A percentile compares a stretch with the other conserved stretches of the same genome.
Evolutionary conservation across 352 stramenopile species (phyloP).

Genomic region (Globisporangium radiosum): DNA sequence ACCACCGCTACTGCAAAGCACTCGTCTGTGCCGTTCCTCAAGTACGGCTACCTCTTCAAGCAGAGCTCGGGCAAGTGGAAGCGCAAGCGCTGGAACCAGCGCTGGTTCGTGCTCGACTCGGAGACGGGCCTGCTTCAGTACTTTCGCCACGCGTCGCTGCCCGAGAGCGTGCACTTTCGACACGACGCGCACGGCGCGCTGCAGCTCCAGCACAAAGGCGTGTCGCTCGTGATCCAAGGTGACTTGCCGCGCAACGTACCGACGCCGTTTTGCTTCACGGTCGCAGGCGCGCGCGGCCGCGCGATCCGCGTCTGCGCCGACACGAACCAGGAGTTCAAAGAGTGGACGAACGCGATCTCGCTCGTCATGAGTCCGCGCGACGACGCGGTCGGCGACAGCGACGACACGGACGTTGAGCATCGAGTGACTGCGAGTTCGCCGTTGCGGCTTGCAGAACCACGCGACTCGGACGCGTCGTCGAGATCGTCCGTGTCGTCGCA

Average conservation of each 20-base stretch:
- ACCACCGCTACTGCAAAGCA: neutral
- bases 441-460: neutral
- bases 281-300: constrained; percentile 27
- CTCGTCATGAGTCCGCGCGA: constrained; percentile 46
- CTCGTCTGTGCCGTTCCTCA: constrained; percentile 11
- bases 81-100: constrained; percentile 72
- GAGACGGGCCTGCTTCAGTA: constrained; percentile 63
- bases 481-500: constrained; percentile 10
- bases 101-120: constrained; percentile 71
- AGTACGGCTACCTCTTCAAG: constrained; percentile 67
- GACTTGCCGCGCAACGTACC: constrained; percentile 60
- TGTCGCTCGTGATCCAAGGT: constrained; percentile 63
- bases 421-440: neutral
- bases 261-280: constrained; percentile 76
- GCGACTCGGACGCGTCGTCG: constrained; percentile 9
- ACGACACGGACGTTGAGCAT: neutral
- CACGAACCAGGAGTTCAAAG: constrained; percentile 59
- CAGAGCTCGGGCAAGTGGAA: constrained; percentile 79
- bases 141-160: constrained; percentile 59
- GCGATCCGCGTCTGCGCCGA: constrained; percentile 61
- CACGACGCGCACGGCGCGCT: constrained; percentile 56
- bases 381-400: neutral
- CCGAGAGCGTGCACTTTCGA: constrained; percentile 41
- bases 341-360: constrained; percentile 72
- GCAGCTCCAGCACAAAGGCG: constrained; percentile 36